phyloP scores from a whole-genome alignment of 2,329 filamentous ascomycete species.

The Furcasterigmium sp. region DNA sequence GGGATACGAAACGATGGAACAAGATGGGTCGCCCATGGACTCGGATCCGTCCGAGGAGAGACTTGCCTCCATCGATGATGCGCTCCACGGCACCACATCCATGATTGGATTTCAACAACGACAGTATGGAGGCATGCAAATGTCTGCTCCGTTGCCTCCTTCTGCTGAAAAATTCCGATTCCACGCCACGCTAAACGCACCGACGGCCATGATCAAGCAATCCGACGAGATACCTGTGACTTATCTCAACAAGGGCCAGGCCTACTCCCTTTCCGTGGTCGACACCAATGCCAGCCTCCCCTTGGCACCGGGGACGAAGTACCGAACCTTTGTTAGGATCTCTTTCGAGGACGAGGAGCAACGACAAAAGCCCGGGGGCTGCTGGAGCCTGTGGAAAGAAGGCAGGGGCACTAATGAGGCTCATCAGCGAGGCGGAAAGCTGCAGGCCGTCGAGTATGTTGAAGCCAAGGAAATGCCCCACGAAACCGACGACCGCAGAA shows the following conservation, averaged over 20 bases:
- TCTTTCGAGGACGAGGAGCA: constrained; percentile 97
- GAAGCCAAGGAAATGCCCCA: constrained; percentile 52
- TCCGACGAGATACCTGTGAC: constrained; percentile 91
- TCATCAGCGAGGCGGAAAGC: constrained; percentile 84
- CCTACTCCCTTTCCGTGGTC: constrained; percentile 79
- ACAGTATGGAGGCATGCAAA: constrained; percentile 39
- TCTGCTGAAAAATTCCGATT: constrained; percentile 76
- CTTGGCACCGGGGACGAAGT: constrained; percentile 58
- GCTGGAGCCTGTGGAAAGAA: constrained; percentile 93
- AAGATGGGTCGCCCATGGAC: constrained; percentile 65
- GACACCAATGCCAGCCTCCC: constrained; percentile 66
- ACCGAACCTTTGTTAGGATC: constrained; percentile 88
- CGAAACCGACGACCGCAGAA: constrained; percentile 60
- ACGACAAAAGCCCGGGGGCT: constrained; percentile 71
- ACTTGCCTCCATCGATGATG: constrained; percentile 52
- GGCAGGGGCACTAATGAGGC: constrained; percentile 93
- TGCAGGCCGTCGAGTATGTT: constrained; percentile 94
- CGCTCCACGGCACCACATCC: constrained; percentile 57
- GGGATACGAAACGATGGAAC: constrained; percentile 73
- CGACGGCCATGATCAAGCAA: constrained; percentile 93
- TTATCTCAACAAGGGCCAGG: constrained; percentile 95
- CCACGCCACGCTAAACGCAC: constrained; percentile 83
- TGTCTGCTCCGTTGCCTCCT: constrained; percentile 41
- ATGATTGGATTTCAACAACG: constrained; percentile 53
- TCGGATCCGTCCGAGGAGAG: constrained; percentile 45